Evolutionary conservation across 768 basidiomycete genomes (phyloP).

Genomic region (Xanthoconium purpureum): DNA sequence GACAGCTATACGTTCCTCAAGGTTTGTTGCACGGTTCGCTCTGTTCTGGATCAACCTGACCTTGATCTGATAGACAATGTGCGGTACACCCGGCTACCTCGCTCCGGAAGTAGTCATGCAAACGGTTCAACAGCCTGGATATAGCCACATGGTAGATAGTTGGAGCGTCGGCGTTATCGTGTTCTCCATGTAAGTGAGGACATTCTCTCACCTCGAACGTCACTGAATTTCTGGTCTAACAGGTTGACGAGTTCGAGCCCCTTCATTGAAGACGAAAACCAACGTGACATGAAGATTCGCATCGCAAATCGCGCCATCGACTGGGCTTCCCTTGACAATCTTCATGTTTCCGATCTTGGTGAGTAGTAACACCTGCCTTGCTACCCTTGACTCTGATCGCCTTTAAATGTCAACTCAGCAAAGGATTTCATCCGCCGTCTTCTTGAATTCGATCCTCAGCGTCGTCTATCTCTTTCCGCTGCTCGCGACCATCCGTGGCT

Average conservation of each 20-base stretch:
- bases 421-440: slow-evolving; percentile 65
- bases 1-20: slow-evolving; percentile 73
- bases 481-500: slow-evolving; percentile 84
- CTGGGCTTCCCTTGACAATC: slow-evolving; percentile 46
- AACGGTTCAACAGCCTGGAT: slow-evolving; percentile 54
- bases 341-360: slow-evolving; percentile 48
- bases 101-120: slow-evolving; percentile 88
- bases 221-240: slow-evolving; percentile 1
- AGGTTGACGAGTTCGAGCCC: slow-evolving; percentile 79
- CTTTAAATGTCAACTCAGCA: slow-evolving; percentile 44
- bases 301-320: slow-evolving; percentile 60
- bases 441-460: slow-evolving; percentile 58
- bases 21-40: slow-evolving; percentile 39
- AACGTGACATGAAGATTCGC: slow-evolving; percentile 57
- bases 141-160: slow-evolving; percentile 87
- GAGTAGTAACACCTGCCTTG: slow-evolving; percentile 11
- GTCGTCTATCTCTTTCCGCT: slow-evolving; percentile 67
- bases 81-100: slow-evolving; percentile 92
- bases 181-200: slow-evolving; percentile 72
- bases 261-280: slow-evolving; percentile 73
- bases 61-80: slow-evolving; percentile 66
- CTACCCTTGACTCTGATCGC: background rate
- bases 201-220: background rate
- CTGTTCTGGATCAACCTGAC: background rate
- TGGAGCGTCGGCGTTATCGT: slow-evolving; percentile 97